A percentile compares a stretch with the other conserved stretches of the same genome.
Evolutionary conservation across 2,329 filamentous ascomycete species (phyloP).

Genomic region (Leptographium flavum): DNA sequence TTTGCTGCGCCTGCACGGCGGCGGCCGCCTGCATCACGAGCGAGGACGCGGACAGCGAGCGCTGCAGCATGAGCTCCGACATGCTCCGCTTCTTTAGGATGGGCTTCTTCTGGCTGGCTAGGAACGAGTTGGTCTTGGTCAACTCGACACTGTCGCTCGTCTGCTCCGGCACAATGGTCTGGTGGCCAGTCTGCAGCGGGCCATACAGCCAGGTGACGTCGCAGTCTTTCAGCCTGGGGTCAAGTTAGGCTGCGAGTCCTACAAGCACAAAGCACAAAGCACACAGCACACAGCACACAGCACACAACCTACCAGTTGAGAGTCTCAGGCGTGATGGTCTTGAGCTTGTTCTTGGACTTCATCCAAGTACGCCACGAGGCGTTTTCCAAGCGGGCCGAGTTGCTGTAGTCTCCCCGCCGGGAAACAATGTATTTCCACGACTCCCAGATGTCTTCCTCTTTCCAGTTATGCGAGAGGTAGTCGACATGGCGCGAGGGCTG

Average conservation of each 20-base stretch:
- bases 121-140: slow-evolving; percentile 47
- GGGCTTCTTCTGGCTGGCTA: slow-evolving; percentile 61
- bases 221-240: slow-evolving; percentile 77
- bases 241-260: slow-evolving; percentile 10
- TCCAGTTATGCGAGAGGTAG: slow-evolving; percentile 86
- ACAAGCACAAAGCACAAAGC: too few species aligned
- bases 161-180: slow-evolving; percentile 33
- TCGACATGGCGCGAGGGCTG: slow-evolving; percentile 84
- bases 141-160: slow-evolving; percentile 25
- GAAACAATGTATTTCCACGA: slow-evolving; percentile 91
- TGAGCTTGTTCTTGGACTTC: slow-evolving; percentile 76
- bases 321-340: slow-evolving; percentile 78
- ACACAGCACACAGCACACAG: not conserved
- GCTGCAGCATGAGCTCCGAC: slow-evolving; percentile 87
- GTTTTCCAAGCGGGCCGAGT: slow-evolving; percentile 76
- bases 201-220: slow-evolving; percentile 98
- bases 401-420: slow-evolving; percentile 63
- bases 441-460: slow-evolving; percentile 91
- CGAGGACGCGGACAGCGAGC: slow-evolving; percentile 76
- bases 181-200: slow-evolving; percentile 62
- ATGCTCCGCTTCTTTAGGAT: slow-evolving; percentile 95
- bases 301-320: slow-evolving; percentile 79
- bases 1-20: slow-evolving; percentile 70
- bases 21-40: slow-evolving; percentile 80
- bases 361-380: slow-evolving; percentile 96